Percentiles rank a stretch among this genome's conserved stretches.
These are phyloP conservation scores for Zoysia japonica DNA, from an alignment of 176 grass and related monocot species.

Conservation along the genomic window DNA sequence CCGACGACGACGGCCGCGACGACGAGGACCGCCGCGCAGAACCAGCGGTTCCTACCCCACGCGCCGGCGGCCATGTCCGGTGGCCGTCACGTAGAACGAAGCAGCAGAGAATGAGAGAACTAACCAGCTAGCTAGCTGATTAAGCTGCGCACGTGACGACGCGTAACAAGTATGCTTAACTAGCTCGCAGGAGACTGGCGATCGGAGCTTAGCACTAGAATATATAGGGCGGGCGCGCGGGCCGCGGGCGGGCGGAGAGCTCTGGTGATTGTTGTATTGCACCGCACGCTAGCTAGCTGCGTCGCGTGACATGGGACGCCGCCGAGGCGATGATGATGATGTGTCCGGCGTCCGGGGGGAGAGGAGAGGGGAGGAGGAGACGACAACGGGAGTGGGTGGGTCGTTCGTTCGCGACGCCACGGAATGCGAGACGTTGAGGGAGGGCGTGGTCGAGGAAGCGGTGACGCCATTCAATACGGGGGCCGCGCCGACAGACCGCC, in stretches of 20 bases:
- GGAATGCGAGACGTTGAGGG: conserved; percentile 64
- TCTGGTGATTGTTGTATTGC: conserved; percentile 13
- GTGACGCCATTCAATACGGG: conserved; percentile 75
- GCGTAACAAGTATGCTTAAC: neutral
- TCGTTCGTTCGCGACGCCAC: neutral
- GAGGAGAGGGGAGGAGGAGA: neutral
- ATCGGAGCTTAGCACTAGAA: neutral
- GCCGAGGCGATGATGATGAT: conserved; percentile 1
- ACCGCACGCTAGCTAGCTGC: conserved; percentile 1
- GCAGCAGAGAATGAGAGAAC: neutral
- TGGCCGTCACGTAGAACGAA: neutral
- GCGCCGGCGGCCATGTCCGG: conserved; percentile 18
- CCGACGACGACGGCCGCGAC: neutral
- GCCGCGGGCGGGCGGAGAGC: neutral
- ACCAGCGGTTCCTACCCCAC: neutral
- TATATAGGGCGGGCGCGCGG: neutral
- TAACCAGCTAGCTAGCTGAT: neutral
- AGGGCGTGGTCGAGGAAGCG: conserved; percentile 41
- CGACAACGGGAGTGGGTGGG: conserved; percentile 1
- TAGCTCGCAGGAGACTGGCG: conserved; percentile 5
- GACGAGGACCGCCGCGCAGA: neutral
- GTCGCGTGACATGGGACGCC: conserved; percentile 16
- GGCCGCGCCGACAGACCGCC: conserved; percentile 49
- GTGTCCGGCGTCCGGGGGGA: neutral
- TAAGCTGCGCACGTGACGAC: neutral